A percentile compares a stretch with the other conserved stretches of the same genome.
Conservation (phyloP, 306 rosid genomes). For the Morella rubra region DNA sequence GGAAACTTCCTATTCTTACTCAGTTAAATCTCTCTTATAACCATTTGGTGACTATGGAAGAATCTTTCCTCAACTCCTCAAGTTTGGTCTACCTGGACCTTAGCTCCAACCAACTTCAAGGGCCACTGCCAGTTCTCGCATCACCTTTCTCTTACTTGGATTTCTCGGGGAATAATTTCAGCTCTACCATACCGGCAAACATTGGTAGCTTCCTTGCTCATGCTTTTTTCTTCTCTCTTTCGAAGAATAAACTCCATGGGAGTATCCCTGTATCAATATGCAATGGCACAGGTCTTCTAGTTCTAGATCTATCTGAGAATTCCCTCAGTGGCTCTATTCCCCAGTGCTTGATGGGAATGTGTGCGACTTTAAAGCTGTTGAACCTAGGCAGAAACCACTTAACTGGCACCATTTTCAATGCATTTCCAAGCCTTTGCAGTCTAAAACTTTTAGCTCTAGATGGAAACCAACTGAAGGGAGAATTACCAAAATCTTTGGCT, state of each 20-base stretch:
- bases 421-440: constrained; percentile 18
- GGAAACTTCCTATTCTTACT: constrained; percentile 14
- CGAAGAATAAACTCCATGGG: constrained; percentile 10
- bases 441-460: constrained; percentile 28
- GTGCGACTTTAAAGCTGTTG: constrained; percentile 10
- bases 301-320: constrained; percentile 27
- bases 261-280: neutral
- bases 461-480: constrained; percentile 31
- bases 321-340: constrained; percentile 26
- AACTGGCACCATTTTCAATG: constrained; percentile 16
- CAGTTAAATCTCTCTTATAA: constrained; percentile 52
- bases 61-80: neutral
- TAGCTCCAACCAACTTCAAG: constrained; percentile 37
- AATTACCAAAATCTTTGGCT: constrained; percentile 33
- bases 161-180: constrained; percentile 38
- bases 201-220: neutral
- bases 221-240: neutral
- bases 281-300: neutral
- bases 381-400: constrained; percentile 28
- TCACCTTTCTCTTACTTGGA: neutral
- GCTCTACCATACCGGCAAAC: constrained; percentile 22
- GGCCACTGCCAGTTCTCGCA: constrained; percentile 21
- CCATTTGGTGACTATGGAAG: neutral
- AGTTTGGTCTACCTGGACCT: constrained; percentile 23
- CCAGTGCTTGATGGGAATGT: constrained; percentile 6